Conservation (phyloP, 2,329 filamentous ascomycete genomes). For the Sporothrix inflata region DNA sequence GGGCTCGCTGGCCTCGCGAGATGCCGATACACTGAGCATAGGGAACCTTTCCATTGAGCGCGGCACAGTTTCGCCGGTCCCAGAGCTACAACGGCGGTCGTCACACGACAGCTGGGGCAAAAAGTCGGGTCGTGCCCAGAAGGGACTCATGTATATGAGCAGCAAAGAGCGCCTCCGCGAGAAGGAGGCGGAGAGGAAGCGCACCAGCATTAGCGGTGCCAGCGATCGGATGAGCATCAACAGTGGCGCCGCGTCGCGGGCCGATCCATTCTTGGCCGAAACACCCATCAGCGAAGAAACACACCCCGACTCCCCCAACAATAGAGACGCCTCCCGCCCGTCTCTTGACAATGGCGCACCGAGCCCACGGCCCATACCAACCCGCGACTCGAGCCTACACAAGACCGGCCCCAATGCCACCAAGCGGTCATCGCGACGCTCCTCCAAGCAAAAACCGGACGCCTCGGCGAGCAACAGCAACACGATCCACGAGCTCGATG, state of each 20-base stretch:
- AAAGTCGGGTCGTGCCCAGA: slow-evolving; percentile 57
- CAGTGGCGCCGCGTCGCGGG: slow-evolving; percentile 42
- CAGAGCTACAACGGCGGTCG: slow-evolving; percentile 55
- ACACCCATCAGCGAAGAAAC: slow-evolving; percentile 61
- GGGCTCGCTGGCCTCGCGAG: slow-evolving; percentile 57
- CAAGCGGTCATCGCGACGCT: slow-evolving; percentile 57
- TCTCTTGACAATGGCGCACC: slow-evolving; percentile 34
- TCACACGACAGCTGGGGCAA: slow-evolving; percentile 67
- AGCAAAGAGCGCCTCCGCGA: slow-evolving; percentile 69
- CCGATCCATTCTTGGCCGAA: slow-evolving; percentile 57
- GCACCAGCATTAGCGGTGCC: slow-evolving; percentile 50
- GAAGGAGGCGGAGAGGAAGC: slow-evolving; percentile 64
- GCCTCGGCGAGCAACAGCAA: slow-evolving; percentile 40
- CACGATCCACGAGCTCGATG: slow-evolving; percentile 44
- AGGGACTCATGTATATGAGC: slow-evolving; percentile 72
- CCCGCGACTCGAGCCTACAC: slow-evolving; percentile 68
- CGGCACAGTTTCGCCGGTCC: slow-evolving; percentile 48
- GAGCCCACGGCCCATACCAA: slow-evolving; percentile 62
- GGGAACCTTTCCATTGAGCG: slow-evolving; percentile 67
- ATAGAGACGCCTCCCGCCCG: slow-evolving; percentile 39
- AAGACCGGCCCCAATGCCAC: slow-evolving; percentile 55
- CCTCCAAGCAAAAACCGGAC: slow-evolving; percentile 53
- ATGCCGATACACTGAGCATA: slow-evolving; percentile 64
- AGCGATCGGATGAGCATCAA: slow-evolving; percentile 42
- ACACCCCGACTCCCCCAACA: slow-evolving; percentile 37